phyloP scores from a whole-genome alignment of 192 early-diverging fungal genomes.

The Chytriomyces confervae region DNA sequence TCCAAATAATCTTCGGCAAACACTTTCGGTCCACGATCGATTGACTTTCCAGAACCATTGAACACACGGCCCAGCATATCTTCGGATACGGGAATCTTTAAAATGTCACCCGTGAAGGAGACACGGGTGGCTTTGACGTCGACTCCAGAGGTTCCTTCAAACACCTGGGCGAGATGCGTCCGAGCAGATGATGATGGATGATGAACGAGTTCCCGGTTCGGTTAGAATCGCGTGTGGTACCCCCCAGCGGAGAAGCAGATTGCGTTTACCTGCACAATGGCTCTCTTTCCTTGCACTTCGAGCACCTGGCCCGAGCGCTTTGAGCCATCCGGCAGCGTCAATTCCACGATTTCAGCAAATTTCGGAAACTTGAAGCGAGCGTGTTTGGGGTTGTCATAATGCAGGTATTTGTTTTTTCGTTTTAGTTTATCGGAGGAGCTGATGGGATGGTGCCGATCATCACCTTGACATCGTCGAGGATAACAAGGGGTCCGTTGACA shows the following conservation, averaged over 20 bases:
- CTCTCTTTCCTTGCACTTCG: constrained; percentile 95
- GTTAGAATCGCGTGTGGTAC: neutral
- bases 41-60: constrained; percentile 98
- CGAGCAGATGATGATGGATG: neutral
- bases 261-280: constrained; percentile 82
- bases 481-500: constrained; percentile 97
- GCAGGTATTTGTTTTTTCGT: neutral
- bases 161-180: constrained; percentile 65
- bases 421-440: neutral
- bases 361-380: constrained; percentile 79
- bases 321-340: constrained; percentile 96
- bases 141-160: constrained; percentile 95
- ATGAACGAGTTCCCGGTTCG: neutral
- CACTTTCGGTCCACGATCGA: constrained; percentile 99
- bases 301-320: constrained; percentile 95
- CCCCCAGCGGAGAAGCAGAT: neutral
- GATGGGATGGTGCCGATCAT: neutral
- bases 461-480: constrained; percentile 98
- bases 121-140: constrained; percentile 96
- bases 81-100: constrained; percentile 97
- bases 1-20: constrained; percentile 99
- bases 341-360: constrained; percentile 95
- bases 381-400: neutral
- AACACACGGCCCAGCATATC: constrained; percentile 99
- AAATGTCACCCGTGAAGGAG: constrained; percentile 93